Evolutionary conservation across 2,329 filamentous ascomycete genomes (phyloP).

Genomic region (Colletotrichum theobromicola): DNA sequence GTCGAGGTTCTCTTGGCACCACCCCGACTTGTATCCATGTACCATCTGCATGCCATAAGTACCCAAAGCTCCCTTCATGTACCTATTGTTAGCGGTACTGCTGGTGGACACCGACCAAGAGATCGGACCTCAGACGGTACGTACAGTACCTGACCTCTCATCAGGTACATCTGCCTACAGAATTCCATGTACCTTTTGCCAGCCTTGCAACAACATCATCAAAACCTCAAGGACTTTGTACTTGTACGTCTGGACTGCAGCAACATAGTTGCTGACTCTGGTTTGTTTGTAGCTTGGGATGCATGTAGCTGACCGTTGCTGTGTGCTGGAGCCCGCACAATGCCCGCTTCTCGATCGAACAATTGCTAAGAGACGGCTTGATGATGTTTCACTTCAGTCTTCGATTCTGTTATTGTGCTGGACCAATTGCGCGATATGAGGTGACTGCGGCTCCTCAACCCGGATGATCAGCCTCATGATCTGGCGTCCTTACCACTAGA

Average conservation of each 20-base stretch:
- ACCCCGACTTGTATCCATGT: constrained; percentile 5
- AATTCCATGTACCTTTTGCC: not conserved
- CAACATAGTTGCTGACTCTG: not conserved
- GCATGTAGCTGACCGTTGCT: not conserved
- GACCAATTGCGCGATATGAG: not conserved
- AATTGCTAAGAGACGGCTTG: not conserved
- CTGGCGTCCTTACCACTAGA: not conserved
- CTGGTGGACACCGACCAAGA: constrained; percentile 16
- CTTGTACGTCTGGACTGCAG: not conserved
- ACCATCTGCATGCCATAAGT: constrained; percentile 5
- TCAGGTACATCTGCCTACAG: not conserved
- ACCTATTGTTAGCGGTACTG: constrained; percentile 16
- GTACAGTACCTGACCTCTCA: constrained; percentile 8
- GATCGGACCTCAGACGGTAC: constrained; percentile 13
- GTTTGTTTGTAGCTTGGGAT: not conserved
- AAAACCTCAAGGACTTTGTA: not conserved
- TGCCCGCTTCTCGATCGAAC: not conserved
- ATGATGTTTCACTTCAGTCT: not conserved
- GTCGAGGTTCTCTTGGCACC: not conserved
- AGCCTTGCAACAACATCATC: not conserved
- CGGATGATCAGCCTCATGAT: not conserved
- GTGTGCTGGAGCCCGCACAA: not conserved
- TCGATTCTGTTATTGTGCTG: not conserved
- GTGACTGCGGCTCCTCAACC: not conserved
- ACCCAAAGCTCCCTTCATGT: constrained; percentile 9